Conservation (phyloP, 1,139 yeast species). For the Debaryomycetaceae sp. region DNA sequence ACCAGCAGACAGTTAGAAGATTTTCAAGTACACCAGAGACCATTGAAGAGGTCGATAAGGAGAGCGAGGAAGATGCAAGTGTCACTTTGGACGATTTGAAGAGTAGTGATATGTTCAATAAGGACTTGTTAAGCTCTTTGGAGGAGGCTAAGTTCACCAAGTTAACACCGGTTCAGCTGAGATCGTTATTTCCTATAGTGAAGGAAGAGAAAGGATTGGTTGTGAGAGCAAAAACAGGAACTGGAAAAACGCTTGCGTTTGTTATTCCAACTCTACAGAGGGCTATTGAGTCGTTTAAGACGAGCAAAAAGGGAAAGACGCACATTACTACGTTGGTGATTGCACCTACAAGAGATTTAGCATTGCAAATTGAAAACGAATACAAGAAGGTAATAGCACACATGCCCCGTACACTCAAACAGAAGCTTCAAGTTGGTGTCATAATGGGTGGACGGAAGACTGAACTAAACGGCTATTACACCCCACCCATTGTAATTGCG, state of each 20-base stretch:
- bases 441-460: slow-evolving; percentile 41
- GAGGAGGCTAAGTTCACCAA: slow-evolving; percentile 38
- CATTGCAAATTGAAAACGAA: slow-evolving; percentile 77
- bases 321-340: slow-evolving; percentile 61
- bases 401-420: slow-evolving; percentile 14
- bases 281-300: slow-evolving; percentile 35
- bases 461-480: slow-evolving; percentile 14
- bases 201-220: slow-evolving; percentile 61
- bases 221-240: slow-evolving; percentile 91
- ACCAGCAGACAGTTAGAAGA: too few species aligned
- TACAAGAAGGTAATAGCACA: slow-evolving; percentile 39
- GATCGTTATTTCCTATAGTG: slow-evolving; percentile 66
- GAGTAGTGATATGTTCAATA: slow-evolving; percentile 12
- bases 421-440: slow-evolving; percentile 15
- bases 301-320: slow-evolving; percentile 23
- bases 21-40: too few species aligned
- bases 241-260: slow-evolving; percentile 91
- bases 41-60: too few species aligned
- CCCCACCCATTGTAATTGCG: slow-evolving; percentile 63
- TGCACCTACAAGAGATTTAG: slow-evolving; percentile 92
- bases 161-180: slow-evolving; percentile 79
- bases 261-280: slow-evolving; percentile 71
- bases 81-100: slow-evolving; percentile 11
- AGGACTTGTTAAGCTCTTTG: slow-evolving; percentile 27
- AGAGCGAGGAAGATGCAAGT: slow-evolving; percentile 1